A percentile compares a stretch with the other conserved stretches of the same genome.
Evolutionary conservation across 768 basidiomycete species (phyloP).

Genomic region (Russula virescens): DNA sequence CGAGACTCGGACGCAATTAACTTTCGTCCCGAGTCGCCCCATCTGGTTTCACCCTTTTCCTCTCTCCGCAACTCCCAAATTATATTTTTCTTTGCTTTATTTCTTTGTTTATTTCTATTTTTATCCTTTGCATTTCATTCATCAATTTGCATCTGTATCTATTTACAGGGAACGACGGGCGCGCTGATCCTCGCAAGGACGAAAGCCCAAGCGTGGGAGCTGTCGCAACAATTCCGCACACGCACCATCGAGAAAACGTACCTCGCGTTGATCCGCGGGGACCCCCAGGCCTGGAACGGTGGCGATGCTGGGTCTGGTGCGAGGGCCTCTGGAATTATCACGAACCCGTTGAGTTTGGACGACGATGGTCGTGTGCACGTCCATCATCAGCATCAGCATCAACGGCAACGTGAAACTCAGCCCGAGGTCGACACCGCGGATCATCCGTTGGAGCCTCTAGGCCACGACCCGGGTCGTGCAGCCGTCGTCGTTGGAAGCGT

Average conservation of each 20-base stretch:
- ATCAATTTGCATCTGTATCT: no score
- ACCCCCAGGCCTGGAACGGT: no score
- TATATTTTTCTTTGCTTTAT: not conserved
- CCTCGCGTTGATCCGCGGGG: conserved; percentile 18
- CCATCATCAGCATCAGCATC: not conserved
- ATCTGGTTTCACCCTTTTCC: not conserved
- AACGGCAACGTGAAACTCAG: no score
- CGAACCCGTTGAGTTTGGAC: not conserved
- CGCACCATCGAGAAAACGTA: conserved; percentile 18
- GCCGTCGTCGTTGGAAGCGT: no score
- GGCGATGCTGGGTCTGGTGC: not conserved
- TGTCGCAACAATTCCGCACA: conserved; percentile 20
- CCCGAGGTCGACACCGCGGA: no score
- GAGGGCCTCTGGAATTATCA: conserved; percentile 3
- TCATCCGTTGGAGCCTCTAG: no score
- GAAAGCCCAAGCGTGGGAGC: conserved; percentile 15
- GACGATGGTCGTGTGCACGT: conserved; percentile 18
- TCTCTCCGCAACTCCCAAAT: no score
- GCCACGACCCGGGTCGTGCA: no score
- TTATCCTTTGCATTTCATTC: no score
- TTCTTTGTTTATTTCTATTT: no score
- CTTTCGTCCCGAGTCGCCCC: no score
- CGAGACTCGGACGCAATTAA: no score
- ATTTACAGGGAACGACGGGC: conserved; percentile 20
- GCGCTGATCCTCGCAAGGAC: conserved; percentile 21